Percentiles rank a stretch among this genome's conserved stretches.
These are phyloP conservation scores for Papiliotrema nemorosa DNA, from an alignment of 1,284 basidiomycete species.

Conservation along the genomic window DNA sequence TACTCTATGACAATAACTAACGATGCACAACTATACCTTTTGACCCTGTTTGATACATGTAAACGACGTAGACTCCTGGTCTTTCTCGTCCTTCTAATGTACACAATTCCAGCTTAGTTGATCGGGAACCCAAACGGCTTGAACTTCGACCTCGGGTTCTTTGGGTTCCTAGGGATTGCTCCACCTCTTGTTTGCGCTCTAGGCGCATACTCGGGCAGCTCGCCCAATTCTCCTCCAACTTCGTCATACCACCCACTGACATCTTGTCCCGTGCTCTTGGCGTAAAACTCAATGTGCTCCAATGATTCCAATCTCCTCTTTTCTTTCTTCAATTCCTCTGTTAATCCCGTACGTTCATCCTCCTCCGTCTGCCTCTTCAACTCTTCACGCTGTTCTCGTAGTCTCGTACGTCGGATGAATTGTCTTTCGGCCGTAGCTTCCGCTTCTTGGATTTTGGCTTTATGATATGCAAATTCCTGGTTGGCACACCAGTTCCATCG, in stretches of 20 bases:
- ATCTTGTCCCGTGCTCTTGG: constrained; percentile 27
- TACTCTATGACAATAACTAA: no score
- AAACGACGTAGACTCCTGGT: not conserved
- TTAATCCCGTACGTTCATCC: constrained; percentile 9
- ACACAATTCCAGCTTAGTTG: constrained; percentile 7
- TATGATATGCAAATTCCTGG: constrained; percentile 16
- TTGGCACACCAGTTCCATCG: constrained; percentile 1
- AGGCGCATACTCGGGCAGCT: not conserved
- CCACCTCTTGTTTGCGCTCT: constrained; percentile 7
- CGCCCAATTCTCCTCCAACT: constrained; percentile 9
- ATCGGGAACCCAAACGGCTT: constrained; percentile 4
- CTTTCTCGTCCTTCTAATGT: no score
- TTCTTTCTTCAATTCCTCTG: constrained; percentile 12
- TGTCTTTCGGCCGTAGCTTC: constrained; percentile 15
- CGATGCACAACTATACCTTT: no score
- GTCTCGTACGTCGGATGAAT: constrained; percentile 7
- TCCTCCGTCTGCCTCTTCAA: constrained; percentile 12
- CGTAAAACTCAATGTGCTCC: constrained; percentile 20
- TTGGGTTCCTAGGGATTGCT: constrained; percentile 2
- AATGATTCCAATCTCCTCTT: constrained; percentile 17
- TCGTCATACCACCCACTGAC: constrained; percentile 27
- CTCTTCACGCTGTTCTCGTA: constrained; percentile 10
- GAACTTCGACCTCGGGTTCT: not conserved
- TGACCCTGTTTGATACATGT: not conserved
- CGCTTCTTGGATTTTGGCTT: constrained; percentile 13